Percentiles rank a stretch among this genome's conserved stretches.
These are phyloP conservation scores for Akanthomyces dipterigenus DNA, from an alignment of 2,329 filamentous ascomycete species.

Conservation along the genomic window DNA sequence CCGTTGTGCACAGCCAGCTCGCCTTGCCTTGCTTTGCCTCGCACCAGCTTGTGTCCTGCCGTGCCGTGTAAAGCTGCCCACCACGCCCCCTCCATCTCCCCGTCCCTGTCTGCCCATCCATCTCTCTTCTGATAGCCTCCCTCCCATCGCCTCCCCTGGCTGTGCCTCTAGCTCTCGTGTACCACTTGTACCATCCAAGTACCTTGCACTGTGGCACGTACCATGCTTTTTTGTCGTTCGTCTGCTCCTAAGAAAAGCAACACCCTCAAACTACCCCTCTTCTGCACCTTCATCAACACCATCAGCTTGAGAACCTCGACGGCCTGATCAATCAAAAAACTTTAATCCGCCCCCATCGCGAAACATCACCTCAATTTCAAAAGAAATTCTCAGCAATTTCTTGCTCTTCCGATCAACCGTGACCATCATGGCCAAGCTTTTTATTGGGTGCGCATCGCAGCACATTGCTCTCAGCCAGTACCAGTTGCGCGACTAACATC, in stretches of 20 bases:
- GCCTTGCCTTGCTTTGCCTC: not conserved
- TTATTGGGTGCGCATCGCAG: slow-evolving; percentile 68
- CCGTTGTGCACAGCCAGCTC: slow-evolving; percentile 5
- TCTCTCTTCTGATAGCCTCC: slow-evolving; percentile 5
- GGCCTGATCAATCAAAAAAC: not conserved
- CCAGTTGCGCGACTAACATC: slow-evolving; percentile 4
- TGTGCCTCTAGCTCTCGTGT: not conserved
- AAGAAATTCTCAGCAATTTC: not conserved
- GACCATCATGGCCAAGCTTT: slow-evolving; percentile 77
- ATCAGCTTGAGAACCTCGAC: not conserved
- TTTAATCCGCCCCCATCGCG: not conserved
- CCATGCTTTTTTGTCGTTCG: not conserved
- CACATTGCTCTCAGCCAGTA: not conserved
- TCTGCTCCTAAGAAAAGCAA: not conserved
- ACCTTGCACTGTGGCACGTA: not conserved
- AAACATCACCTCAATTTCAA: not conserved
- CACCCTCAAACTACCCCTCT: slow-evolving; percentile 6
- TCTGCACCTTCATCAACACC: slow-evolving; percentile 13
- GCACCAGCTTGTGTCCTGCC: not conserved
- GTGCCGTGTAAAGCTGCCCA: not conserved
- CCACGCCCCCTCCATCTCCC: slow-evolving; percentile 4
- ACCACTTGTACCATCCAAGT: not conserved
- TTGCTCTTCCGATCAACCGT: slow-evolving; percentile 15
- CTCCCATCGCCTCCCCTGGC: not conserved
- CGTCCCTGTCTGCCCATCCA: slow-evolving; percentile 9